Percentiles rank a stretch among this genome's conserved stretches.
These are phyloP conservation scores for Salix dunnii DNA, from an alignment of 345 rosid species.

Conservation along the genomic window DNA sequence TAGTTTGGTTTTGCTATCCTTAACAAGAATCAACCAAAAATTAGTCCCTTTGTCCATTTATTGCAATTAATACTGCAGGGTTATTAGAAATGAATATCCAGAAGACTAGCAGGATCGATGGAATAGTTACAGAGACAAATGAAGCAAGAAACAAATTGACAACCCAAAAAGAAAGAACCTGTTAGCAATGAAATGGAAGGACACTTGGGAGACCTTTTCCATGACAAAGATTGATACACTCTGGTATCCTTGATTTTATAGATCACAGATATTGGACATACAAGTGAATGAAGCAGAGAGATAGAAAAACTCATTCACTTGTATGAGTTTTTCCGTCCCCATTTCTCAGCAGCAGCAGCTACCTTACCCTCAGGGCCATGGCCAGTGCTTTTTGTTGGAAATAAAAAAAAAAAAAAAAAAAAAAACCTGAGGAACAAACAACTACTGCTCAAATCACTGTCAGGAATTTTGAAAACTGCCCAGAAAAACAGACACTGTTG, in stretches of 20 bases:
- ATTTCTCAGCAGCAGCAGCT: conserved; percentile 72
- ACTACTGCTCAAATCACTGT: too few species aligned
- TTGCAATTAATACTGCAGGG: background rate
- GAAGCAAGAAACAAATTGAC: background rate
- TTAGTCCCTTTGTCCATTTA: background rate
- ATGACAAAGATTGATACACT: background rate
- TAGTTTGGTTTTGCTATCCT: background rate
- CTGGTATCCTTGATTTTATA: background rate
- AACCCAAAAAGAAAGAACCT: background rate
- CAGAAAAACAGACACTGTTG: too few species aligned
- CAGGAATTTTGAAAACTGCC: too few species aligned
- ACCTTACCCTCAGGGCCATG: conserved; percentile 87
- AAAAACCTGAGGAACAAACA: too few species aligned
- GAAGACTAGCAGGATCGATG: background rate
- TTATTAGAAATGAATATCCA: background rate
- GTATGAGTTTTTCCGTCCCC: conserved; percentile 65
- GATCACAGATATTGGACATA: background rate
- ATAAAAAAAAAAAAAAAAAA: too few species aligned
- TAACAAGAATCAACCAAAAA: background rate
- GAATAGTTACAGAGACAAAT: background rate
- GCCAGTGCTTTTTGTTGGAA: conserved; percentile 43
- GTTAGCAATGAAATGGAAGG: background rate
- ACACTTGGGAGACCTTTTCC: background rate
- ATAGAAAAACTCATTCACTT: conserved; percentile 53
- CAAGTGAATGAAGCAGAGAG: background rate